Conservation (phyloP, 495 filamentous ascomycete genomes). For the Penicillium parvum region DNA sequence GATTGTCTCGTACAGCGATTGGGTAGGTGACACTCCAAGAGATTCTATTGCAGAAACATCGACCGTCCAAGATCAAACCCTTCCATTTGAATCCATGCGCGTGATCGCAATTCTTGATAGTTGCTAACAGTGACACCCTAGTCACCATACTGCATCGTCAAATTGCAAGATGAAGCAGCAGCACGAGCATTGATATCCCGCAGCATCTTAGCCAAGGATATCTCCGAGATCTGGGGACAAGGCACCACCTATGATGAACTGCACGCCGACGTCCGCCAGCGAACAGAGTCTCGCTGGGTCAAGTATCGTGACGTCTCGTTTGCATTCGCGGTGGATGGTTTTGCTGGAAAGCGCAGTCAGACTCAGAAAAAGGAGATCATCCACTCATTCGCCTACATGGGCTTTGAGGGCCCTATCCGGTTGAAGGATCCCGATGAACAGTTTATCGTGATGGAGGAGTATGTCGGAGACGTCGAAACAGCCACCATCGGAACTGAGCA, state of each 20-base stretch:
- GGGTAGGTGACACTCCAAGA: conserved; percentile 48
- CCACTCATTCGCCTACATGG: conserved; percentile 73
- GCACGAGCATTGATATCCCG: conserved; percentile 65
- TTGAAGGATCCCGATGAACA: conserved; percentile 67
- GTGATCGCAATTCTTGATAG: not conserved
- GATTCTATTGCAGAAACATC: not conserved
- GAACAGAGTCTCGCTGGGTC: conserved; percentile 60
- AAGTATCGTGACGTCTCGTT: conserved; percentile 61
- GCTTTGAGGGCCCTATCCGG: conserved; percentile 68
- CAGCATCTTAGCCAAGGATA: conserved; percentile 71
- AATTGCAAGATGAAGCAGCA: conserved; percentile 57
- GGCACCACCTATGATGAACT: conserved; percentile 63
- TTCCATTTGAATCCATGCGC: not conserved
- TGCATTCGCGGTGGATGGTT: conserved; percentile 77
- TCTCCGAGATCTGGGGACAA: conserved; percentile 85
- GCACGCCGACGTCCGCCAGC: conserved; percentile 56
- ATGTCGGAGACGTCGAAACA: conserved; percentile 44
- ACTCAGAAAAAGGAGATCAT: conserved; percentile 64
- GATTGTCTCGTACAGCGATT: conserved; percentile 64
- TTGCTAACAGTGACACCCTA: conserved; percentile 30
- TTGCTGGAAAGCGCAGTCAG: conserved; percentile 61
- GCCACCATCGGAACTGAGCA: conserved; percentile 18
- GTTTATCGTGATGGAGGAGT: conserved; percentile 79
- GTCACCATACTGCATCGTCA: conserved; percentile 85
- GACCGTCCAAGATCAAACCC: not conserved